Evolutionary conservation across 2,329 filamentous ascomycete genomes (phyloP), one percentile per base, ranked within the genome.

Genomic region (Cladosporium sp.): DNA sequence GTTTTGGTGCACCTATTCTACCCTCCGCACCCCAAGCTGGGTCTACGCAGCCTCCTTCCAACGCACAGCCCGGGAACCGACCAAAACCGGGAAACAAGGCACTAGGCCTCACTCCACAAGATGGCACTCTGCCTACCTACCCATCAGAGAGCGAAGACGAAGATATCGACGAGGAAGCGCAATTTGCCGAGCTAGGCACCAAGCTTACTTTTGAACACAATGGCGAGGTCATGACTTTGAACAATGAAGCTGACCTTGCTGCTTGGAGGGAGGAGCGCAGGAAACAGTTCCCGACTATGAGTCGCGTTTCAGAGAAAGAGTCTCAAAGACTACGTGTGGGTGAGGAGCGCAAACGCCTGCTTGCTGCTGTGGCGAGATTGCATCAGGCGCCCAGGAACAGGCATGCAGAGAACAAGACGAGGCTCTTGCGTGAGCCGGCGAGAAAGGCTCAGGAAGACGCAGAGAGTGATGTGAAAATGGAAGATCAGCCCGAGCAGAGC

Each of bases 251-350:
- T 52, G 90, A 96, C 62, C 77, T 96, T 49, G 78, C 82, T 19
- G 80, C 82, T 6, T 97, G 89, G 82, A 81, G 94, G 55, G 82
- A 82, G 43, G 89, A 95, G 67, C 82, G 92, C 52, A 85, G 78
- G 63, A 85, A 82, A 57, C 84, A 85, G 45, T 97, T 81, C 65
- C 92, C 92, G 2, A 96, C 91, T 2, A 80, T 82, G 65, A 80
- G 81, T 52, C 83, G 87, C 49, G 73, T 83, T 54, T 77, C 81
- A 53, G 80, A 80, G 55, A 87, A 56, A 59, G 56, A 58, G 18
- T 55, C 54, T 7, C 57, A 67, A 53, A 60, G 58, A 19, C 53
- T 58, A 13, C 51, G 57, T 8, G 54, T 64, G 11, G 64, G 63
- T 7, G 57, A 56, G 9, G 62, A 67, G 54, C 56, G 63, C 59